These are phyloP conservation scores for Daldinia decipiens DNA, from an alignment of 495 filamentous ascomycete genomes.

Conservation along the genomic window DNA sequence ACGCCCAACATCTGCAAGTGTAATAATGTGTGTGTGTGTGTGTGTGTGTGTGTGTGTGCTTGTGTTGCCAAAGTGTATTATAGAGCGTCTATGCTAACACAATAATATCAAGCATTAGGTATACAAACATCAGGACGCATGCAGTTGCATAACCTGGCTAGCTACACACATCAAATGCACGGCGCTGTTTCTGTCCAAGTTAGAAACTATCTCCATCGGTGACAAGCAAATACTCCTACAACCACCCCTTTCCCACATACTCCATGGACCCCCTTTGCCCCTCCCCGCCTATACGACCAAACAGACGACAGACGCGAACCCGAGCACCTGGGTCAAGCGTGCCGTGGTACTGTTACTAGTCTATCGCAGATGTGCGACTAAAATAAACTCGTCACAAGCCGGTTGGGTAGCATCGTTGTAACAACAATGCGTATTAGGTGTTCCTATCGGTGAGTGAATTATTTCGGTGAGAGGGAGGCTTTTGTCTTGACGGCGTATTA, in stretches of 20 bases:
- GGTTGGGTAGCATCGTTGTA: background rate
- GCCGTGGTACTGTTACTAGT: background rate
- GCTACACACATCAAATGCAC: background rate
- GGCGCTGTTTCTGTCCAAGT: background rate
- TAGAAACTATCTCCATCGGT: background rate
- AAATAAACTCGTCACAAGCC: background rate
- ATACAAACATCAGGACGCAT: background rate
- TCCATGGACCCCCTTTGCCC: background rate
- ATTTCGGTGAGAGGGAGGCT: background rate
- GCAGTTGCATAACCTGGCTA: background rate
- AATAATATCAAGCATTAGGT: background rate
- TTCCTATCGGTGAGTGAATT: background rate
- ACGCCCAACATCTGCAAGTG: background rate
- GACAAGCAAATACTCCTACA: conserved; percentile 1
- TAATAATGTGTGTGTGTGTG: background rate
- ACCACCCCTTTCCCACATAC: background rate
- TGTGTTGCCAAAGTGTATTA: background rate
- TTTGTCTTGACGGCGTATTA: background rate
- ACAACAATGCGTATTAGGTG: background rate
- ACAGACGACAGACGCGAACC: background rate
- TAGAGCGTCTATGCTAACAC: background rate
- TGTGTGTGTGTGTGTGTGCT: background rate
- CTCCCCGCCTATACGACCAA: background rate
- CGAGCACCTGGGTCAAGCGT: background rate
- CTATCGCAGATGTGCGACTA: background rate